Percentiles rank a stretch among this genome's conserved stretches.
phyloP scores from a whole-genome alignment of 331 rosid genomes.

The Quercus phellos region DNA sequence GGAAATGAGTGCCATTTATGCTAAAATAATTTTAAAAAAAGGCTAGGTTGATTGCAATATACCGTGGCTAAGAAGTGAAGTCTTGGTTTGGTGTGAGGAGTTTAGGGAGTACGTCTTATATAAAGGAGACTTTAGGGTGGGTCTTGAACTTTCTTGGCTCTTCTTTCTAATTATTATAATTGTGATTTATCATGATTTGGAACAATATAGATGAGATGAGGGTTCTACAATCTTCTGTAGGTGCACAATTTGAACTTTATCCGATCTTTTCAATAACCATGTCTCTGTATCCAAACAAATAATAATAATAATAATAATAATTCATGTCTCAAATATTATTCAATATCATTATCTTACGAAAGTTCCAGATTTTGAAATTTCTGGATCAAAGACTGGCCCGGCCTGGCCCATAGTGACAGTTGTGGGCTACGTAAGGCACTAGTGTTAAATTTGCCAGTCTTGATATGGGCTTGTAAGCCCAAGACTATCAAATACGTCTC shows the following conservation, averaged over 20 bases:
- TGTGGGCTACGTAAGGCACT: background rate
- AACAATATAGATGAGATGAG: too few species aligned
- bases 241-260: constrained; percentile 10
- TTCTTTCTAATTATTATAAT: constrained; percentile 8
- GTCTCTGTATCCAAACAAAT: background rate
- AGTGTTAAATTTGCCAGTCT: background rate
- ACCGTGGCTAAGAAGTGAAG: background rate
- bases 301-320: too few species aligned
- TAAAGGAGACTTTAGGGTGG: background rate
- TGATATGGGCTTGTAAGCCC: background rate
- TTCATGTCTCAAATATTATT: too few species aligned
- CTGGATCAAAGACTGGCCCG: background rate
- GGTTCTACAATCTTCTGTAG: constrained; percentile 34
- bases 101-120: constrained; percentile 3
- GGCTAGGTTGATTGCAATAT: background rate
- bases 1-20: constrained; percentile 38
- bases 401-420: background rate
- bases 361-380: background rate
- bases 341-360: background rate
- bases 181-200: background rate
- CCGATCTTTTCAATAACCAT: background rate
- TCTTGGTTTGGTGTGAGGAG: background rate
- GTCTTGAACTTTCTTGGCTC: constrained; percentile 44
- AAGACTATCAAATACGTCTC: background rate
- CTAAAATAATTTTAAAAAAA: background rate